phyloP scores from a whole-genome alignment of 495 filamentous ascomycete species.

The Aspergillus bertholletiae region DNA sequence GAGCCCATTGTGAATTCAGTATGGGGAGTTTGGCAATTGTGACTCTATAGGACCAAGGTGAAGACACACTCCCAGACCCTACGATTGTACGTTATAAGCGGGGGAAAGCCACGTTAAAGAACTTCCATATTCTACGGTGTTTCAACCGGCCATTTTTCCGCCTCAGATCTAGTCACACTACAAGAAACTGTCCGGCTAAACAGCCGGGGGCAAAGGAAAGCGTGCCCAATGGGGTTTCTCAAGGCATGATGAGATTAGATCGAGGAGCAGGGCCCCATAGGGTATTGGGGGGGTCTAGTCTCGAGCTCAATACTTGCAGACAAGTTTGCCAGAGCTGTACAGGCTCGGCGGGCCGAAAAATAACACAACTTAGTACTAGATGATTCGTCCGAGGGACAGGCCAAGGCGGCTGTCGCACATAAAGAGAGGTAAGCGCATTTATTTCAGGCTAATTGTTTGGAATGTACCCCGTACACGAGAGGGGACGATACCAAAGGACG shows the following conservation, averaged over 20 bases:
- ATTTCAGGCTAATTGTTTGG: slow-evolving; percentile 9
- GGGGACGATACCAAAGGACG: background rate
- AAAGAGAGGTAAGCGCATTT: background rate
- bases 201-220: background rate
- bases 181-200: background rate
- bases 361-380: background rate
- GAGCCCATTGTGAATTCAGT: slow-evolving; percentile 27
- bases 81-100: background rate
- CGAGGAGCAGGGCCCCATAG: background rate
- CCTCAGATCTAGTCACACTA: background rate
- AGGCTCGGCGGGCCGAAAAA: background rate
- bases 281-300: background rate
- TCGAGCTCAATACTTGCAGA: background rate
- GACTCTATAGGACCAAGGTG: background rate
- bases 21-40: background rate
- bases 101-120: background rate
- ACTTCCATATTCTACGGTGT: background rate
- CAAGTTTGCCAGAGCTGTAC: background rate
- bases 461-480: background rate
- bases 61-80: background rate
- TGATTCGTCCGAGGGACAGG: background rate
- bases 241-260: background rate
- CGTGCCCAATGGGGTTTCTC: background rate
- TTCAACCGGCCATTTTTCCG: slow-evolving; percentile 6
- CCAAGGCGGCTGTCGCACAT: background rate